A percentile compares a stretch with the other conserved stretches of the same genome.
These are phyloP conservation scores for Stemphylium lycopersici DNA, from an alignment of 2,329 filamentous ascomycete species.

Conservation along the genomic window DNA sequence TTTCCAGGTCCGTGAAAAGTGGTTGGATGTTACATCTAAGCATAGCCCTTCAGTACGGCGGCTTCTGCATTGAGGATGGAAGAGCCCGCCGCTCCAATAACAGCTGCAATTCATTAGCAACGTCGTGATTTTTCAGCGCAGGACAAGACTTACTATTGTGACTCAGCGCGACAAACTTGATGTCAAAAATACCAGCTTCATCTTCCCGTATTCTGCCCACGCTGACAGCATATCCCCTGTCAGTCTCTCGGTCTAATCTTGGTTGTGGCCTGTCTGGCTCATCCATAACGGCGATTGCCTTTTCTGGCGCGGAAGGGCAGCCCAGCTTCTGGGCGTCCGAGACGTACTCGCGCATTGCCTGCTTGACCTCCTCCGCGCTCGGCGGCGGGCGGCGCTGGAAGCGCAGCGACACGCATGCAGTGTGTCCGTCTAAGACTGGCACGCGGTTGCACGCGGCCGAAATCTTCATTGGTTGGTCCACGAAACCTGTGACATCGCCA, in stretches of 20 bases:
- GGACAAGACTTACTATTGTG: slow-evolving; percentile 67
- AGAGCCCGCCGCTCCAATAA: slow-evolving; percentile 94
- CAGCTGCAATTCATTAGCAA: slow-evolving; percentile 56
- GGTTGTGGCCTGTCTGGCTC: slow-evolving; percentile 91
- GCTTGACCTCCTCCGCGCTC: slow-evolving; percentile 74
- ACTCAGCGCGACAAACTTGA: slow-evolving; percentile 92
- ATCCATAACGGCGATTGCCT: slow-evolving; percentile 86
- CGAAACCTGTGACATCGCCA: slow-evolving; percentile 72
- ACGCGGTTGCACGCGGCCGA: slow-evolving; percentile 92
- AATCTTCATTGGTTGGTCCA: slow-evolving; percentile 78
- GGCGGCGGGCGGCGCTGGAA: slow-evolving; percentile 80
- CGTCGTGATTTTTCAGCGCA: slow-evolving; percentile 30
- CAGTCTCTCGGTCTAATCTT: slow-evolving; percentile 82
- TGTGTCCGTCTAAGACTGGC: slow-evolving; percentile 93
- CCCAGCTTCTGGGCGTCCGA: slow-evolving; percentile 82
- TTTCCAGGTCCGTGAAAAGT: neutral
- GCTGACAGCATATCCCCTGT: slow-evolving; percentile 86
- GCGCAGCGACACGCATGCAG: slow-evolving; percentile 85
- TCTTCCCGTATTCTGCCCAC: slow-evolving; percentile 88
- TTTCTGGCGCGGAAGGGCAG: slow-evolving; percentile 82
- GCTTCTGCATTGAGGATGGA: slow-evolving; percentile 95
- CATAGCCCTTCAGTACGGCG: slow-evolving; percentile 84
- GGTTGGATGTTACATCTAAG: slow-evolving; percentile 43
- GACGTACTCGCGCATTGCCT: slow-evolving; percentile 79
- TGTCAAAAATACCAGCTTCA: slow-evolving; percentile 86